Percentiles rank a stretch among this genome's conserved stretches.
Evolutionary conservation across 805 yeast genomes (phyloP).

Genomic region (Metschnikowia picachoensis): DNA sequence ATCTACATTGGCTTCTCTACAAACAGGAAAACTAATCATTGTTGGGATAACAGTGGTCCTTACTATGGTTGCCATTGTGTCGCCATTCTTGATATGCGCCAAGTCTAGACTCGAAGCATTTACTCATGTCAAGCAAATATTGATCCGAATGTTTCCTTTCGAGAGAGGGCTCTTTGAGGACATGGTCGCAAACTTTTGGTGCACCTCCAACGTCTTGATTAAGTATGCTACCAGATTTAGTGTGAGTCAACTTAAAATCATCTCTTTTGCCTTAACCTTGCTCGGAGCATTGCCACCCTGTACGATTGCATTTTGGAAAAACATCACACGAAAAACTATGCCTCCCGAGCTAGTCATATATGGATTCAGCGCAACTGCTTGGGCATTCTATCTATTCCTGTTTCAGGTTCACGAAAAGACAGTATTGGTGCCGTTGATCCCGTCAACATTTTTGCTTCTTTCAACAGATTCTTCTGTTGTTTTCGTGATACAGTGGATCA

Average conservation of each 20-base stretch:
- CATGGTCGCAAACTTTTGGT: slow-evolving; percentile 97
- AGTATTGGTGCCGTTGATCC: slow-evolving; percentile 81
- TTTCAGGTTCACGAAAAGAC: slow-evolving; percentile 97
- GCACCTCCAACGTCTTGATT: slow-evolving; percentile 76
- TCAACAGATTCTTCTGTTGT: slow-evolving; percentile 53
- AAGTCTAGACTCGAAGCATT: slow-evolving; percentile 24
- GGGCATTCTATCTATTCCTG: slow-evolving; percentile 86
- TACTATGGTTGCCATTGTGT: slow-evolving; percentile 48
- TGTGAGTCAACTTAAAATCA: slow-evolving; percentile 52
- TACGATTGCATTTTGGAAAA: slow-evolving; percentile 35
- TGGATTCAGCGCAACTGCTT: slow-evolving; percentile 77
- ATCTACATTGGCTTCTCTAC: slow-evolving; percentile 30
- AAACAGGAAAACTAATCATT: slow-evolving; percentile 53
- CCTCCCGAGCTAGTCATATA: slow-evolving; percentile 39
- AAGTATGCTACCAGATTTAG: slow-evolving; percentile 61
- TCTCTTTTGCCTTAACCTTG: slow-evolving; percentile 54
- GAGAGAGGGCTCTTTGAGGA: slow-evolving; percentile 94
- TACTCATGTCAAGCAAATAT: slow-evolving; percentile 50
- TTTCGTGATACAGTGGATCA: slow-evolving; percentile 83
- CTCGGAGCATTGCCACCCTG: slow-evolving; percentile 31
- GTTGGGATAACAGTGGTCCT: slow-evolving; percentile 62
- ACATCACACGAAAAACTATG: slow-evolving; percentile 17
- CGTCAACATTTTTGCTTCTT: slow-evolving; percentile 65
- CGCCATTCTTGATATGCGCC: slow-evolving; percentile 52
- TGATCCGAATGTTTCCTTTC: slow-evolving; percentile 81